phyloP scores from a whole-genome alignment of 2,329 filamentous ascomycete species.

The Aspergillus clavatus region DNA sequence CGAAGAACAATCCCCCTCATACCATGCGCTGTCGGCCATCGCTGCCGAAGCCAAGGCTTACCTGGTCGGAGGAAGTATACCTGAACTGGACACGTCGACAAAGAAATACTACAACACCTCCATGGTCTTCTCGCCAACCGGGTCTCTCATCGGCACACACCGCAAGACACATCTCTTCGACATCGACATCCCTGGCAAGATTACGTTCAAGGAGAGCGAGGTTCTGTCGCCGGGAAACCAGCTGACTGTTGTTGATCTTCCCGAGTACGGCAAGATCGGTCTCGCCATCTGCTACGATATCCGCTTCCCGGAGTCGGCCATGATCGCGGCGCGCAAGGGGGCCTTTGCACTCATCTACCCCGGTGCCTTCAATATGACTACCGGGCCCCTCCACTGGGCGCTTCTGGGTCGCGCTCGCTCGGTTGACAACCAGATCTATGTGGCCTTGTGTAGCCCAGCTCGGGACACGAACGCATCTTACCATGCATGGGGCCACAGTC shows the following conservation, averaged over 20 bases:
- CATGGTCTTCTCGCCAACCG: conserved; percentile 73
- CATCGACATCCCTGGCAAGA: conserved; percentile 94
- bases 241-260: conserved; percentile 78
- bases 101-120: conserved; percentile 88
- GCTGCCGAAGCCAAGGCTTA: conserved; percentile 75
- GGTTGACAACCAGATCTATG: conserved; percentile 90
- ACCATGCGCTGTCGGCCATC: conserved; percentile 74
- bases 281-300: conserved; percentile 97
- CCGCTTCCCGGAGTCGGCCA: conserved; percentile 90
- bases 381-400: conserved; percentile 86
- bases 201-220: conserved; percentile 85
- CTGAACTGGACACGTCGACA: conserved; percentile 63
- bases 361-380: conserved; percentile 95
- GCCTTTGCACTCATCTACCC: conserved; percentile 87
- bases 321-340: conserved; percentile 78
- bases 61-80: conserved; percentile 87
- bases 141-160: conserved; percentile 77
- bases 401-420: conserved; percentile 77
- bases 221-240: conserved; percentile 81
- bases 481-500: conserved; percentile 85
- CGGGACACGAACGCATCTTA: conserved; percentile 73
- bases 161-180: conserved; percentile 96
- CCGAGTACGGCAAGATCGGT: conserved; percentile 80
- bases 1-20: conserved; percentile 69
- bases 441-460: conserved; percentile 87